Base-by-base conservation (phyloP, 2,329 filamentous ascomycete species). In the Alternaria conjuncta region DNA sequence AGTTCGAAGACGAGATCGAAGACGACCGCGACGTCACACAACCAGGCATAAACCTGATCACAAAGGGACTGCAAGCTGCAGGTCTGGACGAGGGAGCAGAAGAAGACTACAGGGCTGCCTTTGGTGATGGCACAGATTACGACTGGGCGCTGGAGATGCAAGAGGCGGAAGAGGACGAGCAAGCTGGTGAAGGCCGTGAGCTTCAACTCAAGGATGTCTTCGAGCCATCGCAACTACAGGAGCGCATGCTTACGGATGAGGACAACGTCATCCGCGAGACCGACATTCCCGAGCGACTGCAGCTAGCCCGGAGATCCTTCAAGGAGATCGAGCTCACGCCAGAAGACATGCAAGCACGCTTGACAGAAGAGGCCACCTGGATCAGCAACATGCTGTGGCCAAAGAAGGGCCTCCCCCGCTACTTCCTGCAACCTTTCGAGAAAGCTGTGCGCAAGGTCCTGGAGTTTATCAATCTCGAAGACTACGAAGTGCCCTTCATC, bases 141-240 rank as follows among this genome's bases (percentile, higher is more conserved):
- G 90, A 94, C 71, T 99, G 96, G 90, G 96, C 95, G 9, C 84
- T 99, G 51, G 92, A 95, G 56, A 86, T 95, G 75, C 94, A 98
- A 79, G 92, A 96, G 49, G 90, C 94, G 54, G 91, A 94, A 69
- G 86, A 89, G 61, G 92, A 96, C 69, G 90, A 92, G 51, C 89
- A 91, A 61, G 86, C 92, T 69, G 87, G 90, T 63, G 92, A 93
- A 65, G 92, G 96, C 69, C 92, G 94, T 73, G 90, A 90, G 47
- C 88, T 98, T 45, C 93, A 97, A 80, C 87, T 99, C 66, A 97
- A 98, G 82, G 95, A 99, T 78, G 95, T 99, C 55, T 99, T 99
- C 74, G 96, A 99, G 81, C 96, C 96, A 1, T 97, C 94, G 3
- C 94, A 99, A 79, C 87, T 99, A 43, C 90, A 91, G 60, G 96